Evolutionary conservation across 306 rosid species (phyloP), one percentile per base, ranked within the genome.

Genomic region (Arachis hypogaea): DNA sequence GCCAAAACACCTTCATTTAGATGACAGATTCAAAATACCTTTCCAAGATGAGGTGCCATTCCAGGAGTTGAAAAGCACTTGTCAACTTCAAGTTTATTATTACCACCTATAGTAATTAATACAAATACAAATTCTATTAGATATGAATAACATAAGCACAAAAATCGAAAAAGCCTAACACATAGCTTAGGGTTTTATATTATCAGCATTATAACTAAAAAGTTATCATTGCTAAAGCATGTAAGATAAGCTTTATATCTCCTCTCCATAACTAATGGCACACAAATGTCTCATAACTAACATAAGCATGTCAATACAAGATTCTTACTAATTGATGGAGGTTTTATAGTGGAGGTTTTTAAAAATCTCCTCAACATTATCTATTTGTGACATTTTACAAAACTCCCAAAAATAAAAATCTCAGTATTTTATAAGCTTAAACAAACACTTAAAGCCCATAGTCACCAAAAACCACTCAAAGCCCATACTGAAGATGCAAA

Each of bases 1-100:
- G 28, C 28, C 28, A 22, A 22, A 22, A 22, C 28, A 22, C 28
- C 28, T 22, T 22, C 28, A 22, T 22, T 22, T 14, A 64, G 71
- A 73, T 12, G 59, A 78, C 36, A 74, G 63, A 61, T 59, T 75
- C 42, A 74, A 77, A 77, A 63, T 29, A 94, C 99, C 99, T 94
- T 94, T 68, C 88, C 94, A 77, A 94, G 85, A 56, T 90, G 93
- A 81, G 89, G 90, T 78, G 96, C 87, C 99, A 94, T 92, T 83
- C 95, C 93, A 71, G 91, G 96, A 71, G 99, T 92, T 54, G 99
- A 88, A 82, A 94, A 94, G 84, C 99, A 94, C 87, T 94, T 94
- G 78, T 94, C 99, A 30, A 92, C 93, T 77, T 88, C 89, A 77
- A 94, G 89, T 84, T 94, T 94, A 79, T 84, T 80, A 55, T 77